Base-by-base conservation (phyloP, 176 grass and related monocot species). In the Oryza rufipogon region DNA sequence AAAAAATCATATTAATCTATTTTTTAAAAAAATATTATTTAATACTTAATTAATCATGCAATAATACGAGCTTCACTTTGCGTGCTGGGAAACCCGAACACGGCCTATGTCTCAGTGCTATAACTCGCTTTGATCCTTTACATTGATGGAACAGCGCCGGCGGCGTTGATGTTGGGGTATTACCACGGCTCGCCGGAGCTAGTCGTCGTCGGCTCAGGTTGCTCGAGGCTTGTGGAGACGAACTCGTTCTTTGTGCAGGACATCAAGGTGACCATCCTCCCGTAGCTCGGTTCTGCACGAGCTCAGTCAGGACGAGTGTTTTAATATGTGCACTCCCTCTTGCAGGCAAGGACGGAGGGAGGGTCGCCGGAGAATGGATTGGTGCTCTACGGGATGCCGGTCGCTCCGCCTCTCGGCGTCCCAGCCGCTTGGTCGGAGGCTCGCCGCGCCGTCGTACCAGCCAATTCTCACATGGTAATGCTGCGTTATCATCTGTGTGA, bases 221-320 rank as follows among this genome's bases (percentile, higher is more conserved):
- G 72, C 63, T 97, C 94, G 56, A 85, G 65, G 82, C 84, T 94
- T 48, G 14, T 94, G 74, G 85, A 52, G 86, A 44, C 82, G 23
- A 97, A 81, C 80, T 71, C 91, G 3, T 42, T 88, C 32, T 66
- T 92, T 9, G 82, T 90, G 25, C 70, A 78, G 64, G 88, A 74
- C 25, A 87, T 94, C 41, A 79, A 84, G 87, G 86, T 76, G 39
- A 70, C 80, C 80, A 49, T 30, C 17, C 44, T 30, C 17, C 44
- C 11, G 6, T 44, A 69, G 33, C 67, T 69, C 5, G 4, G 1
- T 56, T 82, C 54, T 58, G 22, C 47, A 72, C 38, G 15, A 48
- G 15, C 4, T 38, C 64, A 45, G 67, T 41, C 36, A 61, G 68
- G 6, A 26, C 26, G 41, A 22, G 68, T 28, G 58, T 20, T 32